Percentiles rank a stretch among this genome's conserved stretches.
Conservation (phyloP, 345 rosid species). For the Euphorbia lathyris region DNA sequence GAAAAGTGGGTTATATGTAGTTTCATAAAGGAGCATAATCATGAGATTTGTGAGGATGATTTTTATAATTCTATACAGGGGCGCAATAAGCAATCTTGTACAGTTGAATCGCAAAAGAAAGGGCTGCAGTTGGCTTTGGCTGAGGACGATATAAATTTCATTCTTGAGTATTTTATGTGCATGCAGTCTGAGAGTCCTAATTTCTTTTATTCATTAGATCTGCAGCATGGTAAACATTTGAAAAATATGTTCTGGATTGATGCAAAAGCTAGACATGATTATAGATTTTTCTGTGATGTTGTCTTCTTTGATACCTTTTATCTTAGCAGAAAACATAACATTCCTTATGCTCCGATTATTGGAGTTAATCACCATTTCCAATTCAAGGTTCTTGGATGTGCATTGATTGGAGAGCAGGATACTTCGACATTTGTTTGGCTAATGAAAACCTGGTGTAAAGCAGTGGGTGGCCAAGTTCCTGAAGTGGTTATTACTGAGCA, state of each 20-base stretch:
- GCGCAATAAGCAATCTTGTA: too few species aligned
- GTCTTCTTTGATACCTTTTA: too few species aligned
- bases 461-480: constrained; percentile 36
- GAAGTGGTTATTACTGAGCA: constrained; percentile 36
- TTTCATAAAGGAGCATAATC: constrained; percentile 43
- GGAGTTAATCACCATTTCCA: too few species aligned
- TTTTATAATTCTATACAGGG: too few species aligned
- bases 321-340: too few species aligned
- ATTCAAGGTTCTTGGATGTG: constrained; percentile 40
- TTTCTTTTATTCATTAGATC: constrained; percentile 34
- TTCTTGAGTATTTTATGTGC: too few species aligned
- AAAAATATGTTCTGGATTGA: constrained; percentile 46
- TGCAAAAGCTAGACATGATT: constrained; percentile 36
- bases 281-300: constrained; percentile 34
- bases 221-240: constrained; percentile 31
- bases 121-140: too few species aligned
- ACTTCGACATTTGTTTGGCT: constrained; percentile 34
- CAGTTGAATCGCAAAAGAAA: too few species aligned
- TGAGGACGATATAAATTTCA: too few species aligned
- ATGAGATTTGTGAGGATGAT: constrained; percentile 2
- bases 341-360: too few species aligned
- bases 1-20: constrained; percentile 18
- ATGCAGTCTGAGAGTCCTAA: too few species aligned
- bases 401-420: constrained; percentile 36
- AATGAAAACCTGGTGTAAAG: constrained; percentile 38